Conservation (phyloP, 2,329 filamentous ascomycete genomes). For the Xylariaceae sp. region DNA sequence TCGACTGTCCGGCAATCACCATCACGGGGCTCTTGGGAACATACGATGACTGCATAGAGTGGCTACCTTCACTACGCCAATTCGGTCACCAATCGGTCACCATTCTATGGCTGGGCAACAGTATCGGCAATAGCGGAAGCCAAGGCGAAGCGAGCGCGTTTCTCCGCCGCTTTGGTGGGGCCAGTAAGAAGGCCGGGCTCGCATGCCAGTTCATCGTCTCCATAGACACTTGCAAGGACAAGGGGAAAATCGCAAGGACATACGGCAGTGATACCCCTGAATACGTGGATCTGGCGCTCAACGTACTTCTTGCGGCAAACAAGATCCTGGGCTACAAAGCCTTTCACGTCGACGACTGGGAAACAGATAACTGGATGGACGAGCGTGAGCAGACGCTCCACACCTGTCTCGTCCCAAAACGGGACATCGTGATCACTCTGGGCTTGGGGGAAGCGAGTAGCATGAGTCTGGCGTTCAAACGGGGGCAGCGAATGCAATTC, state of each 20-base stretch:
- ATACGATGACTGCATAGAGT: conserved; percentile 10
- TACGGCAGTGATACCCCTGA: not conserved
- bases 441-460: not conserved
- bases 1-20: conserved; percentile 1
- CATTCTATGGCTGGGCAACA: conserved; percentile 10
- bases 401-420: not conserved
- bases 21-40: conserved; percentile 11
- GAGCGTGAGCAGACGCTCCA: conserved; percentile 1
- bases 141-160: conserved; percentile 2
- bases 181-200: not conserved
- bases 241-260: conserved; percentile 1
- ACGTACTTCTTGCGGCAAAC: conserved; percentile 3
- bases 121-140: conserved; percentile 5
- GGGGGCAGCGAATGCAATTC: conserved; percentile 2
- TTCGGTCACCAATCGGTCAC: no score
- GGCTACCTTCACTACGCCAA: no score
- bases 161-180: conserved; percentile 3
- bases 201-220: conserved; percentile 7
- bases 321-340: not conserved
- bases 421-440: not conserved
- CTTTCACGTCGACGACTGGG: conserved; percentile 4
- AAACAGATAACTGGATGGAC: not conserved
- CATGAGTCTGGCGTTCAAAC: not conserved
- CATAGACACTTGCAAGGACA: conserved; percentile 5
- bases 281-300: conserved; percentile 1